Percentiles rank a stretch among this genome's conserved stretches.
Conservation (phyloP, 2,329 filamentous ascomycete species). For the Ceratocystis huliohia region DNA sequence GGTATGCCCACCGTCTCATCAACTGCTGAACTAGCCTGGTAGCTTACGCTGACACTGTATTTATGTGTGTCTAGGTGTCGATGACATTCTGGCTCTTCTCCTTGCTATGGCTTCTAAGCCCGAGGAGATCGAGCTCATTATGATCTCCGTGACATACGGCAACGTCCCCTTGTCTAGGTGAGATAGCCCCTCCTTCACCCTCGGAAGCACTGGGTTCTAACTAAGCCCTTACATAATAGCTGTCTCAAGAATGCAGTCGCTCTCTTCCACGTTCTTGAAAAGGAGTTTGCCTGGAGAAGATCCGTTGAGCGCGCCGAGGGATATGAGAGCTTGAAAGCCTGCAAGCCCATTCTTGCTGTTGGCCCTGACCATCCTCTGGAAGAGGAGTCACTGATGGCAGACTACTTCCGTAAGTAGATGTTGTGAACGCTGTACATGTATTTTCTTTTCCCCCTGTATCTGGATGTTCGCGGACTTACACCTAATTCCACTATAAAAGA, state of each 20-base stretch:
- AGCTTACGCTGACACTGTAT: neutral
- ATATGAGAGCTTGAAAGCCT: slow-evolving; percentile 58
- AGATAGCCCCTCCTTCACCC: neutral
- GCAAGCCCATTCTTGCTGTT: slow-evolving; percentile 73
- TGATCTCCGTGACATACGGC: slow-evolving; percentile 85
- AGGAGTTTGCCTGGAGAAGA: slow-evolving; percentile 74
- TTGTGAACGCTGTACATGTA: neutral
- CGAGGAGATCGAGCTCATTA: slow-evolving; percentile 72
- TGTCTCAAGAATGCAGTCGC: slow-evolving; percentile 81
- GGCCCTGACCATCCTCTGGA: slow-evolving; percentile 77
- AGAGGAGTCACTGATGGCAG: slow-evolving; percentile 65
- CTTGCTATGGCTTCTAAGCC: slow-evolving; percentile 69
- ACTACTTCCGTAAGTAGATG: slow-evolving; percentile 67
- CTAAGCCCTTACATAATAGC: slow-evolving; percentile 27
- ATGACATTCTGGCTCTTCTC: slow-evolving; percentile 81
- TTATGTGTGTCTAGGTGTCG: slow-evolving; percentile 47
- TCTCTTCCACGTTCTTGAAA: slow-evolving; percentile 82
- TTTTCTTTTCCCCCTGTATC: neutral
- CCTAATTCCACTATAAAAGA: slow-evolving; percentile 35
- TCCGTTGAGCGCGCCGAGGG: slow-evolving; percentile 52
- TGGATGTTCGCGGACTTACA: neutral
- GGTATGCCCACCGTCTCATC: slow-evolving; percentile 35
- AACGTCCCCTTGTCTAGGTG: slow-evolving; percentile 80
- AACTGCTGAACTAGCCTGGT: neutral
- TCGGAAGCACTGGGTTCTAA: neutral